Conservation (phyloP, 257 asterid species). For the Avicennia marina region DNA sequence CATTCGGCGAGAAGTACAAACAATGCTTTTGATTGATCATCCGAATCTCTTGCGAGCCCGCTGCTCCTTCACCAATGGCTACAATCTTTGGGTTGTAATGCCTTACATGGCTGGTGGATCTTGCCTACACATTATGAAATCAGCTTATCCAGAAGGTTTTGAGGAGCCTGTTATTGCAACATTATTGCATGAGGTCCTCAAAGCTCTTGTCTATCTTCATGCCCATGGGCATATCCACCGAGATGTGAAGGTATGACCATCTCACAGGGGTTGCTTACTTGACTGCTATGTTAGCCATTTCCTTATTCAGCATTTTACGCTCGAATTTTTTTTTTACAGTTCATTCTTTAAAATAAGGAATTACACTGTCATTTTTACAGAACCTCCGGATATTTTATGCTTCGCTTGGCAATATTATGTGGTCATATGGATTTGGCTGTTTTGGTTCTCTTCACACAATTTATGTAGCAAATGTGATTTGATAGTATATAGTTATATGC, state of each 20-base stretch:
- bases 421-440: not conserved
- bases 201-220: conserved; percentile 82
- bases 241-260: conserved; percentile 66
- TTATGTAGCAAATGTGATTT: conserved; percentile 8
- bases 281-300: too few relatives aligned
- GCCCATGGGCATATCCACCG: conserved; percentile 75
- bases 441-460: not conserved
- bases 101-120: conserved; percentile 86
- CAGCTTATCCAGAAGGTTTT: conserved; percentile 71
- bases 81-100: conserved; percentile 78
- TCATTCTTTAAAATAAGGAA: too few relatives aligned
- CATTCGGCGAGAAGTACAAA: conserved; percentile 77
- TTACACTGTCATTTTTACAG: too few relatives aligned
- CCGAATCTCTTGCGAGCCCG: conserved; percentile 83
- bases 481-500: not conserved
- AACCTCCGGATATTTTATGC: too few relatives aligned
- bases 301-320: too few relatives aligned
- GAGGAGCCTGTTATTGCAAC: conserved; percentile 84
- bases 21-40: conserved; percentile 86
- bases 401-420: too few relatives aligned
- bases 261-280: not conserved
- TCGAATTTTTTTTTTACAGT: too few relatives aligned
- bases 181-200: conserved; percentile 67
- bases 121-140: conserved; percentile 77
- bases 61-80: conserved; percentile 81